Percentiles rank a stretch among this genome's conserved stretches.
Conservation (phyloP, 108 stramenopile genomes). For the Pseudonitzschia multistriata region DNA sequence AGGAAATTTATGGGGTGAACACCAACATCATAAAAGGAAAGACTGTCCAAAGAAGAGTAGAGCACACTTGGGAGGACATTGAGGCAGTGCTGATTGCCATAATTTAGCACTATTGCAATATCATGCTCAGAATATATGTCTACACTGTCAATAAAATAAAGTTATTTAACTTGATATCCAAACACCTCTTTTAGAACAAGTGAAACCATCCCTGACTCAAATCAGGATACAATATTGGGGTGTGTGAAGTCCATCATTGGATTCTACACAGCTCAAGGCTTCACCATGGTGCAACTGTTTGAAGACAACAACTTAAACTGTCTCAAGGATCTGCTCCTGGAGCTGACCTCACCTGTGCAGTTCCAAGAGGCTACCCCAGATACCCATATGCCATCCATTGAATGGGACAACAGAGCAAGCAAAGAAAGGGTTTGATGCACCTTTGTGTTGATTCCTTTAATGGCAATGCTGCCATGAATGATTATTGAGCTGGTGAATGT, state of each 20-base stretch:
- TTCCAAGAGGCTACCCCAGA: no score
- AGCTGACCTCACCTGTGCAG: no score
- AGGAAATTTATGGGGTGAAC: neutral
- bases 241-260: neutral
- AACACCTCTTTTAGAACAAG: neutral
- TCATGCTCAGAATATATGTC: neutral
- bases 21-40: neutral
- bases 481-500: neutral
- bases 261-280: neutral
- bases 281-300: neutral
- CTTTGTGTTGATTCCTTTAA: no score
- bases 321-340: neutral
- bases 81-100: neutral
- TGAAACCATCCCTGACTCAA: neutral
- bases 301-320: neutral
- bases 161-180: neutral
- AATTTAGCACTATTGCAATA: neutral
- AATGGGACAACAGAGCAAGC: no score
- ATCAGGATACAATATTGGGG: neutral
- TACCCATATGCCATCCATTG: no score
- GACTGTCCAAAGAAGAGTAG: neutral
- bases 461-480: neutral
- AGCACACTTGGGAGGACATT: neutral
- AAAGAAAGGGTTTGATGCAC: neutral
- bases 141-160: neutral